Percentiles rank a stretch among this genome's conserved stretches.
Conservation (phyloP, 2,329 filamentous ascomycete genomes). For the Colletotrichum camelliae region DNA sequence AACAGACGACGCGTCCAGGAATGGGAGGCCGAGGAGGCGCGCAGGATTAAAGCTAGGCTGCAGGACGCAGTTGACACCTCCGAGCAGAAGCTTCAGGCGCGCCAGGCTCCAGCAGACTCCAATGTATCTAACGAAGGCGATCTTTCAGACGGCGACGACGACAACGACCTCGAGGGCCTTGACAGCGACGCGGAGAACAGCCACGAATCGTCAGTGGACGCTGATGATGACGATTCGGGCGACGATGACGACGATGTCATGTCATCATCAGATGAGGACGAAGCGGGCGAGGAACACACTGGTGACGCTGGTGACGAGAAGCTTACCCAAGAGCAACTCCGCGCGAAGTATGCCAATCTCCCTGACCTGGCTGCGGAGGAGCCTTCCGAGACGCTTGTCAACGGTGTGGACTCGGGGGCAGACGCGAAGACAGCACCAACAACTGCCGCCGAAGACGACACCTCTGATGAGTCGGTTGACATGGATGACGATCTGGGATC, state of each 20-base stretch:
- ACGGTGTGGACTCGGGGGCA: slow-evolving; percentile 14
- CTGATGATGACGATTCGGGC: slow-evolving; percentile 43
- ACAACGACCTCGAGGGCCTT: slow-evolving; percentile 40
- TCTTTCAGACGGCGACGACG: slow-evolving; percentile 43
- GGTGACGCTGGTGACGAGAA: slow-evolving; percentile 62
- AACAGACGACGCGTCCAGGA: slow-evolving; percentile 64
- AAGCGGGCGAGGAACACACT: slow-evolving; percentile 50
- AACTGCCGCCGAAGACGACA: slow-evolving; percentile 48
- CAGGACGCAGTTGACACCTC: slow-evolving; percentile 77
- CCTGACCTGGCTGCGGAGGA: slow-evolving; percentile 47
- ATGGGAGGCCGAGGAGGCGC: slow-evolving; percentile 71
- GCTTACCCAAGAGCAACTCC: slow-evolving; percentile 72
- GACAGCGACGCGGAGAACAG: slow-evolving; percentile 37
- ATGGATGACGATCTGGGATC: slow-evolving; percentile 73
- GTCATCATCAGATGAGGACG: slow-evolving; percentile 68
- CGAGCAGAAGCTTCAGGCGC: slow-evolving; percentile 70
- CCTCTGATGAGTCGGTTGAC: slow-evolving; percentile 69
- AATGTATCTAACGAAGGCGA: slow-evolving; percentile 53
- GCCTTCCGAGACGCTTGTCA: slow-evolving; percentile 24
- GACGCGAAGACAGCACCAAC: background rate
- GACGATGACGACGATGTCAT: slow-evolving; percentile 52
- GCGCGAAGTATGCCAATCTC: slow-evolving; percentile 71
- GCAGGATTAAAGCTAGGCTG: slow-evolving; percentile 69
- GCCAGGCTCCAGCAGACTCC: slow-evolving; percentile 59
- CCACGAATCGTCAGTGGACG: slow-evolving; percentile 46